Percentiles rank a stretch among this genome's conserved stretches.
Conservation (phyloP, 179 eudicot genomes). For the Heliamphora pulchella region DNA sequence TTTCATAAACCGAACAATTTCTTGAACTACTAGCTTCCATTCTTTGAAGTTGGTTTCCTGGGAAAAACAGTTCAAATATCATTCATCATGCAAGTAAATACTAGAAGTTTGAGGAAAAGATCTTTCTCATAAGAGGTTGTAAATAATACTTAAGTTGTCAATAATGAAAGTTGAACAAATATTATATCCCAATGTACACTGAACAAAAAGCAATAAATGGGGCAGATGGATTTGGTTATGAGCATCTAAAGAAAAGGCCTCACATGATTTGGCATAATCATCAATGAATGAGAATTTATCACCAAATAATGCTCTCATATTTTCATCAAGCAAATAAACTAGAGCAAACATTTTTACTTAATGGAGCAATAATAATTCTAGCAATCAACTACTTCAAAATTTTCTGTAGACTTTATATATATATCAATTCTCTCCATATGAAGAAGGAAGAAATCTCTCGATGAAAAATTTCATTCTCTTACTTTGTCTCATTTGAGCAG, state of each 20-base stretch:
- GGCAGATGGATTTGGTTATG: neutral
- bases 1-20: constrained; percentile 63
- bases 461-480: neutral
- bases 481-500: neutral
- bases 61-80: constrained; percentile 17
- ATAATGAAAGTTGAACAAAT: neutral
- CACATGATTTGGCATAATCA: neutral
- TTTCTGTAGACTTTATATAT: too few species aligned
- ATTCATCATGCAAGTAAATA: constrained; percentile 12
- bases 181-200: neutral
- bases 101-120: neutral
- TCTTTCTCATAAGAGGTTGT: neutral
- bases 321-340: neutral
- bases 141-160: neutral
- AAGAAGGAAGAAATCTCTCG: neutral
- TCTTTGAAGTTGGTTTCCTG: constrained; percentile 84
- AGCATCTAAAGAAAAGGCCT: neutral
- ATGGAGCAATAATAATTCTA: neutral
- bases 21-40: constrained; percentile 86
- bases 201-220: neutral
- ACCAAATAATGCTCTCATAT: neutral
- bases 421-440: too few species aligned
- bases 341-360: neutral
- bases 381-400: neutral
- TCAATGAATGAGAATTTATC: neutral